Evolutionary conservation across 83 land plant species (phyloP), one percentile per base, ranked within the genome.

Genomic region (Picea mariana): DNA sequence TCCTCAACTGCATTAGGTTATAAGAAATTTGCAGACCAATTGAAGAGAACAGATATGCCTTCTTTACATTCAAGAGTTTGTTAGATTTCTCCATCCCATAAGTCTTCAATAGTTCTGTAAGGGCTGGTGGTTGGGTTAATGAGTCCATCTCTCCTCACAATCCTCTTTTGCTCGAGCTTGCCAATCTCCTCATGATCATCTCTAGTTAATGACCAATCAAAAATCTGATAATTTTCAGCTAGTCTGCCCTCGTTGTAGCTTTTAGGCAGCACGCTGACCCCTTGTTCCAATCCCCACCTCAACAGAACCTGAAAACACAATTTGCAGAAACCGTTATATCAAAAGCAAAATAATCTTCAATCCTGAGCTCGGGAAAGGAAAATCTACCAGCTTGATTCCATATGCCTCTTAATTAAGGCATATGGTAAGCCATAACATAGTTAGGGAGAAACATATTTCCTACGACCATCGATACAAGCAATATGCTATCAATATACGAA

Each of bases 201-300:
- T 16, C n/a, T 61, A 34, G 78, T 82, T 44, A 91, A 83, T 9
- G 75, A 8, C 90, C 88, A 89, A 62, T 87, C 82, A 44, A 83
- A 86, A 44, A 87, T 86, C 9, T 61, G 80, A 26, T 77, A 42
- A 78, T 87, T 91, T 69, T 91, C 80, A 44, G 67, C 83, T 81
- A 81, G 81, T 61, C 87, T 83, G n/a, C 79, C 79, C n/a, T 67
- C 67, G 58, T 82, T 88, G 75, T 72, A 87, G 67, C 91, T 91
- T 79, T 88, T 91, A 34, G 81, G 84, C 38, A 88, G 23, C n/a
- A 85, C 47, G 24, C 81, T 81, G 8, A 78, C 85, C 8, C 87
- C 87, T 49, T 80, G 83, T 83, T 91, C 85, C 40, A 84, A 65
- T 23, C 44, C 84, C 89, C 93, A 91, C 62, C 91, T 81, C 84